A percentile compares a stretch with the other conserved stretches of the same genome.
Evolutionary conservation across 495 filamentous ascomycete species (phyloP).

Genomic region (Penicillium bovifimosum): DNA sequence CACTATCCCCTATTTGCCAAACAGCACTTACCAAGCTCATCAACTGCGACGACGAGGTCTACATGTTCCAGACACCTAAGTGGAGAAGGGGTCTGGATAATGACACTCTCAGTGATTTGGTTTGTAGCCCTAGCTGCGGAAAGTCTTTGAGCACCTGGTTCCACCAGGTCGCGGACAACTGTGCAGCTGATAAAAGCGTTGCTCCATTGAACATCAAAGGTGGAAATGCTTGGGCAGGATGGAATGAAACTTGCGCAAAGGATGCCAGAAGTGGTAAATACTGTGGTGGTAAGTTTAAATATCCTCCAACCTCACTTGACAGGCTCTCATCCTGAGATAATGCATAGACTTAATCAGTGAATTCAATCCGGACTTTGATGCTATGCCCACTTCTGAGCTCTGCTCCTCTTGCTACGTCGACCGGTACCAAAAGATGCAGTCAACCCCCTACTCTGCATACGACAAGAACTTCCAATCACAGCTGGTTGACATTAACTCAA

Average conservation of each 20-base stretch:
- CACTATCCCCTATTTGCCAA: background rate
- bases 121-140: background rate
- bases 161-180: background rate
- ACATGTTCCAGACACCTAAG: background rate
- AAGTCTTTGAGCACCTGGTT: background rate
- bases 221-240: slow-evolving; percentile 1
- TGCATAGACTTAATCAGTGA: too few species aligned
- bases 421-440: too few species aligned
- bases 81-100: background rate
- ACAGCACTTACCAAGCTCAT: background rate
- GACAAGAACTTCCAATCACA: too few species aligned
- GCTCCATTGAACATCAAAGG: too few species aligned
- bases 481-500: too few species aligned
- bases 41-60: background rate
- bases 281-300: background rate
- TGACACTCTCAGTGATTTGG: background rate
- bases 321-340: too few species aligned
- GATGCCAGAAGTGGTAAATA: slow-evolving; percentile 10
- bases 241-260: slow-evolving; percentile 17
- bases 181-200: background rate
- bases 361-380: too few species aligned
- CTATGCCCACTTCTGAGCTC: too few species aligned
- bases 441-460: too few species aligned
- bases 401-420: too few species aligned
- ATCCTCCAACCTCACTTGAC: too few species aligned